Evolutionary conservation across 2,329 filamentous ascomycete genomes (phyloP), one percentile per base, ranked within the genome.

Genomic region (Phialemoniopsis sp.): DNA sequence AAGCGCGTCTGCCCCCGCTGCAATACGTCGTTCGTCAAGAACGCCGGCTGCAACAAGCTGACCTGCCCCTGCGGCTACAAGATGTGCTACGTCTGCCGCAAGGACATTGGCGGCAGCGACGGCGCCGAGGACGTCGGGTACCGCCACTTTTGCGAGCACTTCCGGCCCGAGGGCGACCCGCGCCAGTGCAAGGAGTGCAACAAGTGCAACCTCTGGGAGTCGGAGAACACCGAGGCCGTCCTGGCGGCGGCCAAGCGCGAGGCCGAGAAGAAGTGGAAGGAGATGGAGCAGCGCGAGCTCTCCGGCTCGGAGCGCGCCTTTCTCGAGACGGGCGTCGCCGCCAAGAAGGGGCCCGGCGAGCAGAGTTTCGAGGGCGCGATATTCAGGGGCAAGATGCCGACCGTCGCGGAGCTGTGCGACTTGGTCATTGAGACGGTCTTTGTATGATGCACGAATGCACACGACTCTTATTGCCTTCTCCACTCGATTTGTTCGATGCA

Each of bases 61-160:
- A 91, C 89, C 6, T 97, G 93, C 58, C 82, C 89, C 13, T 98
- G 93, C 63, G 93, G 93, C 8, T 97, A 97, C 65, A 85, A 87
- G 51, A 97, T 97, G 91, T 98, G 93, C 61, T 98, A 98, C 56
- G 80, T 97, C 34, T 98, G 93, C 62, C 87, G 93, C 31, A 84
- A 84, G 50, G 82, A 88, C 53, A 79, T 85, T 34, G 68, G 72
- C 40, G 67, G 77, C 34, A 39, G 50, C 19, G 58, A 51, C 13
- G 66, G 70, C 36, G 57, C 54, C 12, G 49, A 57, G 19, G 63
- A 63, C 35, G 84, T 90, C 58, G 90, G 91, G 1, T 97, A 98
- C 61, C 75, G 81, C 30, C 93, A 98, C 62, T 98, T 96, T 56
- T 98, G 93, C 59, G 87, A 95, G 58, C 93, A 97, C 63, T 97